phyloP scores from a whole-genome alignment of 2,329 filamentous ascomycete species.

The Aspergillus ruber region DNA sequence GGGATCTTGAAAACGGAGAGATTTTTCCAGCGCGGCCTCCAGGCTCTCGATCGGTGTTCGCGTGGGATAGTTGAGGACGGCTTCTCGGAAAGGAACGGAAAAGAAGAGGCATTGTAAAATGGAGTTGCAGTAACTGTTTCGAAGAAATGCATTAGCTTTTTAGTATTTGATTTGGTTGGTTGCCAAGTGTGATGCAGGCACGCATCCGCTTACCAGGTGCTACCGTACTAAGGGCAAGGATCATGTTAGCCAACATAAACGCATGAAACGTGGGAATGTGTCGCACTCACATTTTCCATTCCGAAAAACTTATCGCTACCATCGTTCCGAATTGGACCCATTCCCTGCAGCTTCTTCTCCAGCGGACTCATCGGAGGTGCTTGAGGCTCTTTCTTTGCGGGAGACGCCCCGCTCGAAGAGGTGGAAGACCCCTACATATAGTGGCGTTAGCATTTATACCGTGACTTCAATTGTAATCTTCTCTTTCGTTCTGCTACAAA shows the following conservation, averaged over 20 bases:
- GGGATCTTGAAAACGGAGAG: conserved; percentile 55
- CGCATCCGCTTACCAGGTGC: conserved; percentile 71
- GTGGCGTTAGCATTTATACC: conserved; percentile 12
- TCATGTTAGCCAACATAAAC: conserved; percentile 13
- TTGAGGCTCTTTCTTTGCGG: conserved; percentile 55
- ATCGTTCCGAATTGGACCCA: conserved; percentile 73
- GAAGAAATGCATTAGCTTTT: conserved; percentile 3
- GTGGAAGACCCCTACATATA: conserved; percentile 40
- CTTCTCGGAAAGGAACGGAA: conserved; percentile 86
- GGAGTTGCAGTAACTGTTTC: conserved; percentile 86
- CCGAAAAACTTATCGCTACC: conserved; percentile 98
- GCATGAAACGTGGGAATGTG: background rate
- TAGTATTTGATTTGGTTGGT: background rate
- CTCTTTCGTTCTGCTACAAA: background rate
- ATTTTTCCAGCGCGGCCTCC: conserved; percentile 46
- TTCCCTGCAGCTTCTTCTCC: conserved; percentile 72
- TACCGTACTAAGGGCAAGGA: conserved; percentile 66
- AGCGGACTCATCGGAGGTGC: conserved; percentile 52
- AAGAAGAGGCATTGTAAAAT: conserved; percentile 97
- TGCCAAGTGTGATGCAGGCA: background rate
- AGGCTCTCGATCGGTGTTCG: conserved; percentile 64
- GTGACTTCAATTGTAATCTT: background rate
- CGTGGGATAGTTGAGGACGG: conserved; percentile 84
- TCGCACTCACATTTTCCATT: conserved; percentile 79
- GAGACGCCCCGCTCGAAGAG: conserved; percentile 40